phyloP scores from a whole-genome alignment of 1,284 basidiomycete species.

The Tremellales sp. region DNA sequence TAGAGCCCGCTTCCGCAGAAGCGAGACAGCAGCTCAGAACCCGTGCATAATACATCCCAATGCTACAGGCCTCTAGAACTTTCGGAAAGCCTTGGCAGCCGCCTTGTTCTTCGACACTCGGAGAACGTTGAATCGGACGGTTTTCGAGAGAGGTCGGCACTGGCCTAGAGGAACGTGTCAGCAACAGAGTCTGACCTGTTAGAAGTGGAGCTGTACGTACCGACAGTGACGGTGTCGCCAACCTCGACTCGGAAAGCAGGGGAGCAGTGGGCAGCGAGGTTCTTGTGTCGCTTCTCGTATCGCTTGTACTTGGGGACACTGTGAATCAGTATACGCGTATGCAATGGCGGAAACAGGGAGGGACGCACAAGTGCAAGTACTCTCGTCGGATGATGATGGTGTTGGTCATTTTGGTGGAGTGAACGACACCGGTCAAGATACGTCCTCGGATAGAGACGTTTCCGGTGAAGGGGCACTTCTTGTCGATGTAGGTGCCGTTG shows the following conservation, averaged over 20 bases:
- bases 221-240: conserved; percentile 93
- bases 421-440: conserved; percentile 95
- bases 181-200: not conserved
- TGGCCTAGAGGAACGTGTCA: conserved; percentile 54
- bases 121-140: conserved; percentile 96
- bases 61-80: conserved; percentile 62
- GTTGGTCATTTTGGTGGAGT: conserved; percentile 96
- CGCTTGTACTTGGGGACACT: conserved; percentile 96
- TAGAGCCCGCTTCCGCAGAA: no score
- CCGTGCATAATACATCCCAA: conserved; percentile 1
- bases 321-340: not conserved
- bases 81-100: conserved; percentile 80
- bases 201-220: conserved; percentile 9
- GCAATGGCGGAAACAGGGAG: not conserved
- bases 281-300: conserved; percentile 98
- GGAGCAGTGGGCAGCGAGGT: conserved; percentile 93
- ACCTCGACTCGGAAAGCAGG: conserved; percentile 96
- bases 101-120: conserved; percentile 86
- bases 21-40: no score
- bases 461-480: conserved; percentile 99
- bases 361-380: conserved; percentile 75
- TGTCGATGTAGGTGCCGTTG: conserved; percentile 97
- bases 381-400: conserved; percentile 98
- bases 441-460: conserved; percentile 97
- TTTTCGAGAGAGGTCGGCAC: conserved; percentile 99